phyloP scores from a whole-genome alignment of 139 green algal species.

The Edaphochlamys debaryana region DNA sequence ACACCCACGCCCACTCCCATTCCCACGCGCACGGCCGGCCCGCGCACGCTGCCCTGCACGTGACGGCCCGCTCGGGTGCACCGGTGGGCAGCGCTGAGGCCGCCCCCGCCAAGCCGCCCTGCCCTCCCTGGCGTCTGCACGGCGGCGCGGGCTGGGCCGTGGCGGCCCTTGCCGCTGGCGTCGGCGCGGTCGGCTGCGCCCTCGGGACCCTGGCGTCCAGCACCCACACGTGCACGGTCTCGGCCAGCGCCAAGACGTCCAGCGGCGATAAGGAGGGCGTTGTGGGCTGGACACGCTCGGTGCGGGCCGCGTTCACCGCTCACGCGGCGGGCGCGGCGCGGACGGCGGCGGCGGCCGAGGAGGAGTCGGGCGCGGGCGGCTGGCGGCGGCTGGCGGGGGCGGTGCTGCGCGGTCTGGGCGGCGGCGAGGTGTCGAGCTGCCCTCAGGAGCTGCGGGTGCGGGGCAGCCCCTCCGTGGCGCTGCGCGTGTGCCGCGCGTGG shows the following conservation, averaged over 20 bases:
- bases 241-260: not conserved
- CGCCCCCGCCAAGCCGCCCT: not conserved
- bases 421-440: not conserved
- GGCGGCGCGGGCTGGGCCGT: conserved; percentile 17
- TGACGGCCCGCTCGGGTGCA: too few relatives aligned
- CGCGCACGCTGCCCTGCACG: too few relatives aligned
- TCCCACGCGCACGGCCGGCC: too few relatives aligned
- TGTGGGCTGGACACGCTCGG: not conserved
- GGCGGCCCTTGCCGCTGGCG: not conserved
- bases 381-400: not conserved
- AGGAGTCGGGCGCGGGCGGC: not conserved
- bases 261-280: too few relatives aligned
- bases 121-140: conserved; percentile 3
- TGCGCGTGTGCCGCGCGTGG: conserved; percentile 6
- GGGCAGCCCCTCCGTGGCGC: not conserved
- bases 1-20: not conserved
- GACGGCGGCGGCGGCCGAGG: not conserved
- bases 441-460: not conserved
- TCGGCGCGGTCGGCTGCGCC: not conserved
- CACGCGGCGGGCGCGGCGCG: not conserved
- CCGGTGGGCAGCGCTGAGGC: not conserved
- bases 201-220: not conserved
- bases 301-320: not conserved
- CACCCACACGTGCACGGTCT: not conserved
- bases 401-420: not conserved